Base-by-base conservation (phyloP, 139 green algal genomes). In the Chlamydomonas sp. region DNA sequence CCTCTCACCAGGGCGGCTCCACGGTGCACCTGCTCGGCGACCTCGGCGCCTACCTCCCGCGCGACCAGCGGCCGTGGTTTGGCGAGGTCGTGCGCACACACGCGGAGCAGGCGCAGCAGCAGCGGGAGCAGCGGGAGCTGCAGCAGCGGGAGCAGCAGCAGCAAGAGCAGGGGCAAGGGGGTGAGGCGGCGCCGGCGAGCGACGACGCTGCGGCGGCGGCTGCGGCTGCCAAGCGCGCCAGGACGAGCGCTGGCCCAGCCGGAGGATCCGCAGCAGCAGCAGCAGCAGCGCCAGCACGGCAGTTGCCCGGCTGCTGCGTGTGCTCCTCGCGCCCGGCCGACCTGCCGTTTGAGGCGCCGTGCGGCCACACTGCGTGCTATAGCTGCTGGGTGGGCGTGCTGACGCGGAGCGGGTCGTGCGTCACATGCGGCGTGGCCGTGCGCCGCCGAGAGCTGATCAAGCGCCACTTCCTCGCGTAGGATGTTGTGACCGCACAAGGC, bases 351-450 rank as follows among this genome's bases (percentile, higher is more conserved):
- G 66, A 80, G 70, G 73, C 76, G 3, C 67, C 64, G 1, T 92
- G 87, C 48, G 81, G 80, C 10, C 76, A 88, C 62, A 26, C 79
- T 36, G 85, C 72, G 3, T 92, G 87, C 76, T 88, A 86, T 50
- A 63, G 58, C 38, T 92, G 87, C 74, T 91, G 87, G 85, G 34
- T 20, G 16, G 34, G 24, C 6, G 24, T 36, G 34, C 24, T 64
- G 26, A 64, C 54, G 16, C 22, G 54, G 16, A 26, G 24, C 26
- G 30, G 30, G 24, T 64, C 24, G 30, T 64, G 54, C 26, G 54
- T 26, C 22, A 64, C 26, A 10, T 64, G 54, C 26, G 34, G 34
- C 24, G 34, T 30, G 16, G 8, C 54, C 26, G 54, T 64, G 8
- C 22, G 54, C 30, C 54, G 34, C 24, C 24, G 54, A 16, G 24